These are phyloP conservation scores for Populus hybrid DNA, from an alignment of 441 rosid species.

Conservation along the genomic window DNA sequence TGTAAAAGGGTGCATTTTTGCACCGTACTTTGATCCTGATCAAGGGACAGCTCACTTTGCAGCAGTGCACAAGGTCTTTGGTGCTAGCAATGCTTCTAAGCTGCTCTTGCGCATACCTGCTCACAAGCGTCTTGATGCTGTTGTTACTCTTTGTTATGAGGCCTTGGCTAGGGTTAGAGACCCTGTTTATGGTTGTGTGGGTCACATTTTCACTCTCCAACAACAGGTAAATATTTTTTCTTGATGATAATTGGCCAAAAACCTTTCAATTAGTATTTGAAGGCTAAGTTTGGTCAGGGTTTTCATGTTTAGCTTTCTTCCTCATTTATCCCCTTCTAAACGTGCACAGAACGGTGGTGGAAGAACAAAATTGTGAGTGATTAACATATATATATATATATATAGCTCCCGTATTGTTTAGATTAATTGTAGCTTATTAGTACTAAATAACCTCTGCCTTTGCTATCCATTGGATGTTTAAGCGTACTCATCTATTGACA, in stretches of 20 bases:
- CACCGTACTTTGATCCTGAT: slow-evolving; percentile 80
- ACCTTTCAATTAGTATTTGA: neutral
- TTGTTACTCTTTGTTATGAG: slow-evolving; percentile 64
- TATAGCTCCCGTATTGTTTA: neutral
- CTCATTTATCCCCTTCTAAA: neutral
- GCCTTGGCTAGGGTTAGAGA: slow-evolving; percentile 71
- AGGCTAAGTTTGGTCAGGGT: neutral
- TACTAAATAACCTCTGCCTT: neutral
- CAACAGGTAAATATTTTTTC: slow-evolving; percentile 45
- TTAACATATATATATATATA: too few species aligned
- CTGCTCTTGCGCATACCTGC: slow-evolving; percentile 58
- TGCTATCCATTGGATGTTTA: neutral
- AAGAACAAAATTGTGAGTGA: neutral
- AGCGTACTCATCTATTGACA: neutral
- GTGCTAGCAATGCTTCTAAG: slow-evolving; percentile 85
- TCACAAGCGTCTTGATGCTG: slow-evolving; percentile 63
- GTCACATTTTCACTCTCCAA: slow-evolving; percentile 68
- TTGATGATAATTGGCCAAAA: neutral
- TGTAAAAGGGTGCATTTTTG: slow-evolving; percentile 66
- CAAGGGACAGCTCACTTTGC: slow-evolving; percentile 75
- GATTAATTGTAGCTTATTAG: neutral
- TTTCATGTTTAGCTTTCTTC: neutral
- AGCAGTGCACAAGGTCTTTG: slow-evolving; percentile 80
- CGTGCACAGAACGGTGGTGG: neutral
- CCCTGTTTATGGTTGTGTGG: slow-evolving; percentile 77